Base-by-base conservation (phyloP, 768 basidiomycete species). In the Lactifluus pinguis region DNA sequence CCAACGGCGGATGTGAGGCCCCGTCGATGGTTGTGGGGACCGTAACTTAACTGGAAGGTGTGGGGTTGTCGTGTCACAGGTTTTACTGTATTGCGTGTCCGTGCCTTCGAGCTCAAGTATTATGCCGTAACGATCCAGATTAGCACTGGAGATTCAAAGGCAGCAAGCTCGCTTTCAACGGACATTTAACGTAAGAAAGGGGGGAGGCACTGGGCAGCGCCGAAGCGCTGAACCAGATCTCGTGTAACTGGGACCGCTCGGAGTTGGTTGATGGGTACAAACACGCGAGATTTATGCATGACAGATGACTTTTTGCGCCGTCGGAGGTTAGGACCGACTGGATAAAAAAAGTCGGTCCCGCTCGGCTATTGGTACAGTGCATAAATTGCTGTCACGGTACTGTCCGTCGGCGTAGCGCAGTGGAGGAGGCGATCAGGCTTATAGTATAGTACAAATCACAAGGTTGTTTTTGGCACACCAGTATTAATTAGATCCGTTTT, bases 41-140 rank as follows among this genome's bases (percentile, higher is more conserved):
- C n/a, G 17, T n/a, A 19, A 9, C 44, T 10, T 45, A 10, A 7
- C 42, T 44, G 19, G n/a, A 50, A 42, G 49, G 49, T 48, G 55
- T 57, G 50, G 57, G 48, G 57, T 45, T 50, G 8, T 15, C n/a
- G 32, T 34, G 9, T 34, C 32, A 34, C 32, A 25, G 25, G 25
- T 25, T 25, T 25, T 25, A 6, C 32, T 34, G 32, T 34, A 34
- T 14, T 25, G 25, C 25, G 21, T 10, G 34, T 29, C n/a, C 3
- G 54, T 60, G 13, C 60, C 54, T 60, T 60, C 34, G 21, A 50
- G 25, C 21, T n/a, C n/a, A n/a, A 50, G 38, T 38, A 47, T 45
- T 56, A 47, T 51, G 54, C 49, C 54, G 60, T 51, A 51, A 61
- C 25, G 49, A 25, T 15, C 19, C n/a, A 55, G 60, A 55, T 60